A percentile compares a stretch with the other conserved stretches of the same genome.
These are phyloP conservation scores for Silybum marianum DNA, from an alignment of 129 eudicot genomes.

Conservation along the genomic window DNA sequence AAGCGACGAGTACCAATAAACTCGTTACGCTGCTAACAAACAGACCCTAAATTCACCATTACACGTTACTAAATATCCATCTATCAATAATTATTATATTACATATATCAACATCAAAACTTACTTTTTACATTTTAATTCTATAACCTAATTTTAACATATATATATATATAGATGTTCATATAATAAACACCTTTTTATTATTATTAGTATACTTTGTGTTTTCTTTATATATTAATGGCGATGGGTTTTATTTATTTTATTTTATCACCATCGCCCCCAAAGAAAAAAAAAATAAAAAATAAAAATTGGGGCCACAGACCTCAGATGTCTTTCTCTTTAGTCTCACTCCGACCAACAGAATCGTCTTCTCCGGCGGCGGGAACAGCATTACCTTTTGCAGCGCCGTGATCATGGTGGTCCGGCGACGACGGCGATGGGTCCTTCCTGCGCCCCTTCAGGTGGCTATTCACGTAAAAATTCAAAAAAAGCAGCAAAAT, in stretches of 20 bases:
- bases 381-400: not conserved
- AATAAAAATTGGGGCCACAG: not conserved
- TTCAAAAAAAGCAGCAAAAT: constrained; percentile 64
- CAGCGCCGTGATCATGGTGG: not conserved
- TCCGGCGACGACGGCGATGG: not conserved
- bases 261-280: constrained; percentile 30
- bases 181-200: not conserved
- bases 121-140: not conserved
- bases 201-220: not conserved
- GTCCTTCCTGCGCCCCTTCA: constrained; percentile 19
- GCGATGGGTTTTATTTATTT: not conserved
- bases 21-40: not conserved
- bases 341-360: constrained; percentile 9
- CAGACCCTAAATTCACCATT: not conserved
- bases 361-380: constrained; percentile 9
- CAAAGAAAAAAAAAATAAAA: not conserved
- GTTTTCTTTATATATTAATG: no score
- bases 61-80: not conserved
- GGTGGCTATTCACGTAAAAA: constrained; percentile 59
- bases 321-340: constrained; percentile 41
- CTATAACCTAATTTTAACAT: not conserved
- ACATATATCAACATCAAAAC: not conserved
- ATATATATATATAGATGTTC: not conserved
- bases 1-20: no score
- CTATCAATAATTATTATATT: not conserved